Percentiles rank a stretch among this genome's conserved stretches.
Conservation (phyloP, 805 yeast genomes). For the Spathaspora sp. region DNA sequence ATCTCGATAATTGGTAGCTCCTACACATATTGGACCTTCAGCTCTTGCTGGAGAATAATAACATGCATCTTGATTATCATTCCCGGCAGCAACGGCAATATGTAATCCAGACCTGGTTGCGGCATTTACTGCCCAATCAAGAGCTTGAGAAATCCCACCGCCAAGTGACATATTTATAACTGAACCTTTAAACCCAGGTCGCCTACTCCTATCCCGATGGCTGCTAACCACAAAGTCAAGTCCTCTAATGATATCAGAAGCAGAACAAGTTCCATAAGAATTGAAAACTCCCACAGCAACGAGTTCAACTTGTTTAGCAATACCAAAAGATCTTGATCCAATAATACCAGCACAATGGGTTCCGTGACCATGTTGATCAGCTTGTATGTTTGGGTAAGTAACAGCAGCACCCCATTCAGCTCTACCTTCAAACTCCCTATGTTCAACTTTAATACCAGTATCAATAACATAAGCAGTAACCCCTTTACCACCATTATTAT, state of each 20-base stretch:
- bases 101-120: conserved; percentile 55
- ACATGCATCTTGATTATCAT: conserved; percentile 59
- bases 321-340: conserved; percentile 79
- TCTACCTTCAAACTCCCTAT: conserved; percentile 61
- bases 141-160: conserved; percentile 53
- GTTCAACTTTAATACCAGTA: conserved; percentile 68
- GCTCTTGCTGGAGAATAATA: conserved; percentile 59
- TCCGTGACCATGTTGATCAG: conserved; percentile 82
- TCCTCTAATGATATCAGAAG: conserved; percentile 41
- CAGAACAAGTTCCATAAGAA: conserved; percentile 35
- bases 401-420: conserved; percentile 49
- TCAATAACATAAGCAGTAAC: conserved; percentile 79
- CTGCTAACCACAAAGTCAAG: conserved; percentile 36
- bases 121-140: conserved; percentile 57
- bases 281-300: conserved; percentile 41
- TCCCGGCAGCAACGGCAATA: conserved; percentile 64
- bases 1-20: conserved; percentile 44
- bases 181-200: conserved; percentile 53
- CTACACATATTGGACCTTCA: conserved; percentile 50
- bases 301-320: conserved; percentile 55
- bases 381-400: conserved; percentile 30
- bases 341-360: conserved; percentile 91
- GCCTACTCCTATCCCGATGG: conserved; percentile 26
- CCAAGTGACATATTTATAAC: conserved; percentile 63
- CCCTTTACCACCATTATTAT: conserved; percentile 38